Evolutionary conservation across 1,284 basidiomycete species (phyloP), one percentile per base, ranked within the genome.

Genomic region (Cryptococcus depauperatus): DNA sequence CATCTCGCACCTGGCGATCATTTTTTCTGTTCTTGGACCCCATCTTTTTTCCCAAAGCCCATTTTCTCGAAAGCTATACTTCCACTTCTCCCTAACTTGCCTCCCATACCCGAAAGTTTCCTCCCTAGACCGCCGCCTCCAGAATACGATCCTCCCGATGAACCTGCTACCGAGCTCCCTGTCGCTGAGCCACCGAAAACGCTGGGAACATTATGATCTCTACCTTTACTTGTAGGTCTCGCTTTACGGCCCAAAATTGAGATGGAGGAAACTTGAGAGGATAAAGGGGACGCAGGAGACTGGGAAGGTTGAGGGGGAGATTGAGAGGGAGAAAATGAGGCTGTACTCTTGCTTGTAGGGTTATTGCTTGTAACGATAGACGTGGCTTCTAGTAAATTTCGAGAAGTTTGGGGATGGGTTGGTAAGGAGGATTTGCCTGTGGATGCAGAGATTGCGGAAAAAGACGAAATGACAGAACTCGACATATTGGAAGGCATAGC

Each of bases 21-120:
- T n/a, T 41, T 22, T 29, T 46, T 34, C 32, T 47, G 43, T 44
- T 55, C 56, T 25, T 50, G 43, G 25, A 49, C 45, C 27, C 47
- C 47, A 23, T 50, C 46, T 25, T 41, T 46, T 57, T 68, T 67
- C 51, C 62, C 66, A 14, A 62, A 61, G 22, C 66, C 60, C n/a
- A 68, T 57, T 49, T 63, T 66, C 38, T 56, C 57, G 43, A 63
- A 59, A 27, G 57, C 55, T 40, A 56, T 59, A 43, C 61, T 62
- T 2, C 58, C 59, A n/a, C 52, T 61, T 30, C 64, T 56, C 19
- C 59, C 55, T 27, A 69, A 42, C 44, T 58, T 62, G 14, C 58
- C 53, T 27, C 57, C 53, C 38, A 61, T 59, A 19, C 61, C 62
- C 35, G 58, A 61, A 33, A 68, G 44, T 25, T 53, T 52, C 27